These are phyloP conservation scores for Thielaviopsis ethacetica DNA, from an alignment of 2,329 filamentous ascomycete genomes.

Conservation along the genomic window DNA sequence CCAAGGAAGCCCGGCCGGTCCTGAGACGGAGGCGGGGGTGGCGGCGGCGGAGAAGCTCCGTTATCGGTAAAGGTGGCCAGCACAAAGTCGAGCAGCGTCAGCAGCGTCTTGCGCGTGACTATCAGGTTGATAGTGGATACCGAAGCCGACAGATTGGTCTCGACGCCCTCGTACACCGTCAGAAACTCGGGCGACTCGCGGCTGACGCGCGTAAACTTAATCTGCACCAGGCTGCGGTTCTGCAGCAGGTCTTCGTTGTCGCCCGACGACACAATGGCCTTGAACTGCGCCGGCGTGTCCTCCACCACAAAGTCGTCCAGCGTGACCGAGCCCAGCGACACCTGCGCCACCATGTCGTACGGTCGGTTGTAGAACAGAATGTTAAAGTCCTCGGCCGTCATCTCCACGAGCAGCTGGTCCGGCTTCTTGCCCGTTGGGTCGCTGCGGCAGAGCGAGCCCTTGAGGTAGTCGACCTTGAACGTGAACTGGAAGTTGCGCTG, in stretches of 20 bases:
- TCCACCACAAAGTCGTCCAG: slow-evolving; percentile 85
- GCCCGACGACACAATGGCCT: slow-evolving; percentile 85
- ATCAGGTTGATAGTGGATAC: slow-evolving; percentile 94
- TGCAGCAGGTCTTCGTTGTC: slow-evolving; percentile 55
- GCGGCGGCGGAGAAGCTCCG: slow-evolving; percentile 19
- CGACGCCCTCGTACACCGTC: slow-evolving; percentile 79
- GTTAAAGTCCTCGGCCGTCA: slow-evolving; percentile 78
- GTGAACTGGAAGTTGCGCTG: slow-evolving; percentile 92
- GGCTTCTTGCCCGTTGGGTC: slow-evolving; percentile 60
- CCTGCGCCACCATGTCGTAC: slow-evolving; percentile 86
- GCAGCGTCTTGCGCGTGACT: slow-evolving; percentile 78
- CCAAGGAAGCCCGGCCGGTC: background rate
- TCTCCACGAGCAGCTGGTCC: slow-evolving; percentile 73
- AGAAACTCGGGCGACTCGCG: slow-evolving; percentile 84
- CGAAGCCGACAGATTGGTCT: slow-evolving; percentile 78
- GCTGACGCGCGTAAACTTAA: slow-evolving; percentile 85
- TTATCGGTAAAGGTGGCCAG: slow-evolving; percentile 71
- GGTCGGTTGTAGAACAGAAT: slow-evolving; percentile 76
- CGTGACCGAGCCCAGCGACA: slow-evolving; percentile 70
- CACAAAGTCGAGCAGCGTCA: slow-evolving; percentile 88
- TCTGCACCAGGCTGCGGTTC: slow-evolving; percentile 65
- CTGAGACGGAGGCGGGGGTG: slow-evolving; percentile 12
- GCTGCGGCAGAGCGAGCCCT: slow-evolving; percentile 79
- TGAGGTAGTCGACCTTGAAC: slow-evolving; percentile 86
- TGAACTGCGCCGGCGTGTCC: slow-evolving; percentile 76